Evolutionary conservation across 805 yeast genomes (phyloP), one percentile per base, ranked within the genome.

Genomic region (Sugiyamaella mastotermitis): DNA sequence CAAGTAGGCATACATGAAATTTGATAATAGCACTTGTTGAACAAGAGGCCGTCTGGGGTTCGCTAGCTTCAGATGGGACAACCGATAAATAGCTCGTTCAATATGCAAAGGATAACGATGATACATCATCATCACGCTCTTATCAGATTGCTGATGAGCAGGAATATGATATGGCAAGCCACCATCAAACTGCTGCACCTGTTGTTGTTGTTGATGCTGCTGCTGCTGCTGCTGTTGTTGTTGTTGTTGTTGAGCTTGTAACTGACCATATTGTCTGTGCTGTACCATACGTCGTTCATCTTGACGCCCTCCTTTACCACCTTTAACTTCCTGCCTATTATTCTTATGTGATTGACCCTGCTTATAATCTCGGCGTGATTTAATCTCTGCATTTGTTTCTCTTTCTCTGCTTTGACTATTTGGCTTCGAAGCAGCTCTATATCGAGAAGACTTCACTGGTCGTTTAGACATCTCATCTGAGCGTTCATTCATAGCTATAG

Each of bases 1-100:
- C 67, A 92, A 71, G 61, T 92, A 92, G 0, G 97, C 90, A 57
- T 92, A 92, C 98, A 92, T 92, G 73, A 92, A 92, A 58, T 92
- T 92, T 42, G 96, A 85, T 47, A 92, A 64, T 35, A 92, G 60
- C 1, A 92, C 98, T 58, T 92, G 98, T 58, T 92, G 97, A 26
- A 87, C 71, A 45, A 92, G 64, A 20, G 94, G 92, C 42, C 97
- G 68, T 55, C 86, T 83, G 1, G 97, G 90, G 60, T 92, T 94
- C 18, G 97, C 95, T 47, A 92, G 69, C 59, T 92, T 92, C 57
- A 92, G 65, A 61, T 92, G 98, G 37, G 95, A 83, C 40, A 92
- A 68, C 40, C 98, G 68, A 60, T 92, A 92, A 36, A 92, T 83
- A 0, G 98, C 98, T 28, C 98, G 71, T 60, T 92, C 98, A 31